Base-by-base conservation (phyloP, 1,284 basidiomycete genomes). In the Ustanciosporium gigantosporum region DNA sequence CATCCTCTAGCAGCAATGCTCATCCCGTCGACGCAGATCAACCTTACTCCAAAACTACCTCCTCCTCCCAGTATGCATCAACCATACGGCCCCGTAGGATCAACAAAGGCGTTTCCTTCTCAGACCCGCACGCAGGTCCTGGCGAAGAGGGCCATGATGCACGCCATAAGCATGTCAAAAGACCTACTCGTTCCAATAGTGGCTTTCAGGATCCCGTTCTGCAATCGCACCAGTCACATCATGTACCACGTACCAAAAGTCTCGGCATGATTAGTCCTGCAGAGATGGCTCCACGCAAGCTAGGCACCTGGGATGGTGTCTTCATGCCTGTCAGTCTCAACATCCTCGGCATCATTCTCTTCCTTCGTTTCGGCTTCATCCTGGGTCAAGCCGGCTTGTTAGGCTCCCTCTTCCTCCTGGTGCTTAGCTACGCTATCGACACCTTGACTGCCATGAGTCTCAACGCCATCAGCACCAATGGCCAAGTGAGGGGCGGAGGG, bases 251-350 rank as follows among this genome's bases (percentile, higher is more conserved):
- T 23, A 48, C 56, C 15, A 64, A 61, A 36, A 66, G 55, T 27
- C 49, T 58, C n/a, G 70, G 68, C 22, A 66, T 70, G 67, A 66
- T 70, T 47, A 55, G 48, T 31, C 52, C 56, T 11, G 48, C 56
- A 21, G 66, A 69, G 42, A 58, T 62, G 36, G 55, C 61, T 2
- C 66, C 73, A 17, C 62, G 73, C 20, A 77, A 77, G 50, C 66
- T 77, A 3, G 74, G 74, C 5, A 77, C 74, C 9, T 77, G 71
- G 69, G 71, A 76, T 31, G 74, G 74, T 29, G 74, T 77, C 24
- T 77, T 77, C 25, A 68, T 77, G 60, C 74, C 74, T 13, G 73
- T 76, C 56, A 71, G 70, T 47, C 68, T 77, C 34, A 77, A 76
- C 56, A 75, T 77, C 36, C 51, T 77, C 23, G 74, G 75, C 31